Evolutionary conservation across 805 yeast genomes (phyloP).

Genomic region (Starmera quercuum): DNA sequence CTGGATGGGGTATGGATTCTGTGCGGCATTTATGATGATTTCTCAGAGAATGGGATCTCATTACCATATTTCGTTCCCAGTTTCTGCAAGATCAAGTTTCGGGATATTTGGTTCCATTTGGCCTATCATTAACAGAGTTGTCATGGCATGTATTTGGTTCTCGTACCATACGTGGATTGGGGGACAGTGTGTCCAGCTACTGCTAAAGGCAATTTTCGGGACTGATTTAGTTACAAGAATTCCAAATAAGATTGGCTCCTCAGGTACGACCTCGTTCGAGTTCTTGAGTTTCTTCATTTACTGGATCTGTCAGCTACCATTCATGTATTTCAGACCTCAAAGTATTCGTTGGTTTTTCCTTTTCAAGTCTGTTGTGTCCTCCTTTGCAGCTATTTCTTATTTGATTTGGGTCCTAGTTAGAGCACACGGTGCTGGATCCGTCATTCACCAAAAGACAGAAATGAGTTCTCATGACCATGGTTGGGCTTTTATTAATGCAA

Average conservation of each 20-base stretch:
- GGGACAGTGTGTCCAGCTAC: slow-evolving; percentile 71
- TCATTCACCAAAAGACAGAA: slow-evolving; percentile 46
- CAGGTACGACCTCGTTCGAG: slow-evolving; percentile 63
- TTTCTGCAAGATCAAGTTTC: slow-evolving; percentile 70
- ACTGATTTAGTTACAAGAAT: slow-evolving; percentile 52
- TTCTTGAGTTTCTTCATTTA: slow-evolving; percentile 74
- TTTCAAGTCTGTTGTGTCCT: slow-evolving; percentile 68
- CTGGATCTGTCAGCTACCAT: slow-evolving; percentile 76
- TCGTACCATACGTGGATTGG: slow-evolving; percentile 83
- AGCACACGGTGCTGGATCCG: slow-evolving; percentile 74
- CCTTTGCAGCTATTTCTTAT: slow-evolving; percentile 77
- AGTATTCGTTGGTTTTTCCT: slow-evolving; percentile 78
- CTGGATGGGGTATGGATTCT: slow-evolving; percentile 73
- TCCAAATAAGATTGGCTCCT: slow-evolving; percentile 52
- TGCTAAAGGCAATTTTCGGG: slow-evolving; percentile 74
- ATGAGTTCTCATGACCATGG: slow-evolving; percentile 58
- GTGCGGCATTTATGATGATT: slow-evolving; percentile 60
- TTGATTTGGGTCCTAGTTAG: slow-evolving; percentile 78
- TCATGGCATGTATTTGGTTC: slow-evolving; percentile 84
- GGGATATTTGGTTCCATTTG: slow-evolving; percentile 83
- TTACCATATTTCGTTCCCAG: slow-evolving; percentile 83
- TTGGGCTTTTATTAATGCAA: slow-evolving; percentile 77
- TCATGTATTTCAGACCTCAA: slow-evolving; percentile 77
- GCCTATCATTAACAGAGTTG: slow-evolving; percentile 86
- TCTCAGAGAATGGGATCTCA: slow-evolving; percentile 73